Base-by-base conservation (phyloP, 2,329 filamentous ascomycete species). In the Metarhizium humberi region DNA sequence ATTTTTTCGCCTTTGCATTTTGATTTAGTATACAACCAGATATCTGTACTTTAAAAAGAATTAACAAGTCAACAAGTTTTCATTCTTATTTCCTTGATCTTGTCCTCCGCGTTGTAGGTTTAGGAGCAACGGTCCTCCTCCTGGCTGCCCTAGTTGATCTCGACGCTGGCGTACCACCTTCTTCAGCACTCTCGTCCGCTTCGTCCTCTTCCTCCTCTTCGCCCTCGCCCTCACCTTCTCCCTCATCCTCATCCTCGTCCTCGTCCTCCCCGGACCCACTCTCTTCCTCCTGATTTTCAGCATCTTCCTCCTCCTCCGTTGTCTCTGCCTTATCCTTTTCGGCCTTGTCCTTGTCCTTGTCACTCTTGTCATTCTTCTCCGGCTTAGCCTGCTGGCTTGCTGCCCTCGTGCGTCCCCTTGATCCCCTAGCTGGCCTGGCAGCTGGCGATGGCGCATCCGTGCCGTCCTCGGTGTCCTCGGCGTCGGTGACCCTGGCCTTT, bases 401-500 rank as follows among this genome's bases (percentile, higher is more conserved):
- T 0, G 70, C 72, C 50, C 75, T 72, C 61, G 76, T 75, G 58
- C 73, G 69, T 56, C 75, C 70, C 56, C 75, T 64, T 1, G 71
- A 67, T n/a, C 71, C 71, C 56, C 76, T 71, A 10, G 72, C 74
- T 20, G 72, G 66, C 61, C 70, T 74, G 18, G 61, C 55, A 4
- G 59, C 60, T 5, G 69, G 69, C 53, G 73, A 69, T 48, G 64
- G 60, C 43, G 70, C 62, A 59, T 75, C 74, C 53, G 75, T 70
- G 59, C 70, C 67, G 52, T 78, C 72, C 61, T 77, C 69, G 13
- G 73, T 78, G 54, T 77, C 78, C 11, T 78, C 77, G 5, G 75
- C 73, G 13, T 76, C 75, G n/a, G 70, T 66, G 8, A 68, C 70
- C 51, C 71, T 73, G 1, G 71, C 66, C 55, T 70, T 72, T 11